Conservation (phyloP, 1,284 basidiomycete genomes). For the Tilletiaria anomala region DNA sequence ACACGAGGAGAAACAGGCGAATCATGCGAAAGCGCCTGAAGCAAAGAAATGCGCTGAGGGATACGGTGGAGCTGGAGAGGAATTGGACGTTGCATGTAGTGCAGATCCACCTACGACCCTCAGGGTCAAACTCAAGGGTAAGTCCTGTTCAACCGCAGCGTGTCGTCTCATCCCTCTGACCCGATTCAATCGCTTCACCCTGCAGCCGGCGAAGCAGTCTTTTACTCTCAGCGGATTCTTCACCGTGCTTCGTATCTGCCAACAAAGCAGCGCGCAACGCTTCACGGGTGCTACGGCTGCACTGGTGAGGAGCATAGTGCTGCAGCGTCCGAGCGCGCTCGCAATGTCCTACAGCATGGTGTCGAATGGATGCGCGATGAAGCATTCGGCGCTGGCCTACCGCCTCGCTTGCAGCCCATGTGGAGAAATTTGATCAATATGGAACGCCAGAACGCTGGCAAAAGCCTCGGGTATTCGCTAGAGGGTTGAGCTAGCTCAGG, state of each 20-base stretch:
- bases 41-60: background rate
- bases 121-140: slow-evolving; percentile 50
- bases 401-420: slow-evolving; percentile 48
- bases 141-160: slow-evolving; percentile 16
- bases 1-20: slow-evolving; percentile 44
- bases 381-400: slow-evolving; percentile 47
- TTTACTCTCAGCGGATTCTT: slow-evolving; percentile 68
- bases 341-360: slow-evolving; percentile 62
- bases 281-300: slow-evolving; percentile 61
- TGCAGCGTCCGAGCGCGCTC: slow-evolving; percentile 45
- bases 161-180: background rate
- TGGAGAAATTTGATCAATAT: slow-evolving; percentile 50
- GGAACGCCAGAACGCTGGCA: slow-evolving; percentile 44
- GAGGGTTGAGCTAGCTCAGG: too few species aligned
- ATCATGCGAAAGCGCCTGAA: slow-evolving; percentile 13
- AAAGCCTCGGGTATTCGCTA: slow-evolving; percentile 30
- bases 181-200: background rate
- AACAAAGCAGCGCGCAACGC: slow-evolving; percentile 49
- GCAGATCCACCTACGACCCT: slow-evolving; percentile 49
- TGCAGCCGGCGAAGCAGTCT: slow-evolving; percentile 58
- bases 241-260: slow-evolving; percentile 58
- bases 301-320: slow-evolving; percentile 19
- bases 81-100: slow-evolving; percentile 44
- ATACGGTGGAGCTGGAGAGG: background rate
- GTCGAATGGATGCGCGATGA: slow-evolving; percentile 57